phyloP scores from a whole-genome alignment of 2,329 filamentous ascomycete species.

The Ophiostoma tasmaniense region DNA sequence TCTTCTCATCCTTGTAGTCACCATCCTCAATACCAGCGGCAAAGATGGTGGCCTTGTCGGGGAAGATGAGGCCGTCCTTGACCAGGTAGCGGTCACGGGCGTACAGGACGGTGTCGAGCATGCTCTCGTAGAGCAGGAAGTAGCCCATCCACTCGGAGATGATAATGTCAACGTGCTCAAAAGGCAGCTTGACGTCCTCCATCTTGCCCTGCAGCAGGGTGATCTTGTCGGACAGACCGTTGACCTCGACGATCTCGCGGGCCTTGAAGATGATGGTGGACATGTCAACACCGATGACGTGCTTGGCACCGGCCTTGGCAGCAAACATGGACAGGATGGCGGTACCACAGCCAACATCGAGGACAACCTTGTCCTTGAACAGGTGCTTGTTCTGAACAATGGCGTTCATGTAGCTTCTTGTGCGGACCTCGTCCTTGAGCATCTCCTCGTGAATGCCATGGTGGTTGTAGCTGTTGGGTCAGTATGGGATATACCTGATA shows the following conservation, averaged over 20 bases:
- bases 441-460: constrained; percentile 98
- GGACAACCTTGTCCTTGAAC: constrained; percentile 84
- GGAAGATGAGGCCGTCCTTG: constrained; percentile 89
- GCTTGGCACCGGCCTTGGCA: constrained; percentile 89
- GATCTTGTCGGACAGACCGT: constrained; percentile 92
- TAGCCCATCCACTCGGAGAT: constrained; percentile 99
- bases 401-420: constrained; percentile 90
- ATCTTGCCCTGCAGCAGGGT: constrained; percentile 98
- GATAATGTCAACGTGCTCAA: constrained; percentile 96
- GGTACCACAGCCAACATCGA: constrained; percentile 96
- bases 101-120: constrained; percentile 97
- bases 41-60: constrained; percentile 97
- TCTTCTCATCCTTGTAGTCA: constrained; percentile 99
- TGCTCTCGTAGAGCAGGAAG: constrained; percentile 96
- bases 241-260: constrained; percentile 82
- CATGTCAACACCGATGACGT: constrained; percentile 99
- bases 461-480: constrained; percentile 74
- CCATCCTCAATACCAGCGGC: constrained; percentile 96
- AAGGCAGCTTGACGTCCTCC: constrained; percentile 93
- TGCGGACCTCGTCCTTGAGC: constrained; percentile 99
- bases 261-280: constrained; percentile 99
- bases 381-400: constrained; percentile 96
- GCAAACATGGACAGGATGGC: constrained; percentile 99
- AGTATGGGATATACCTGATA: not conserved
- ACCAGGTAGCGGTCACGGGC: constrained; percentile 86